Evolutionary conservation across 139 green algal species (phyloP), one percentile per base, ranked within the genome.

Genomic region (Nannochloris sp.): DNA sequence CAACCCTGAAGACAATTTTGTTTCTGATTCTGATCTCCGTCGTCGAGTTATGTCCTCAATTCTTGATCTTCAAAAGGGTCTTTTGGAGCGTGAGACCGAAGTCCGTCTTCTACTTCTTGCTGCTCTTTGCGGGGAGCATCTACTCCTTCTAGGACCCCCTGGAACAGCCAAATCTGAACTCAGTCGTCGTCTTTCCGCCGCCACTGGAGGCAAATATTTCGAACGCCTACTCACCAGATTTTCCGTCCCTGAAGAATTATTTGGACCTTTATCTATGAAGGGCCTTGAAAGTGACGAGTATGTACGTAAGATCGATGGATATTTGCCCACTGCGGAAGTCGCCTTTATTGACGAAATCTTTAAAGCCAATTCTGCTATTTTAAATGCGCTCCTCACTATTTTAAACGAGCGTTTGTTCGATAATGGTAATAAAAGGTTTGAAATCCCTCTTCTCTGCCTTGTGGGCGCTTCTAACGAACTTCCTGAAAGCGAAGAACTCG

Each of bases 351-450:
- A 97, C 38, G 90, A 97, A 69, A 93, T 96, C 61, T 91, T 91
- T 71, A 85, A 85, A 72, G 92, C 92, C 67, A 97, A 97, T 83
- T 89, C 74, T 10, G 91, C 92, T 59, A 98, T 98, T 80, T 77
- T 97, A 30, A 98, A 98, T 75, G 85, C 92, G 1, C 76, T 98
- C 73, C 84, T 98, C 13, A 96, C 91, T 2, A 77, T 98, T 19
- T 82, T 98, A 24, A 97, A 98, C 72, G 92, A 98, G 85, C 78
- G 92, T 19, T 85, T 96, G 31, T 98, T 97, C 68, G 92, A 98
- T 82, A 98, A 98, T 73, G 92, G 92, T 68, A 86, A 70, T 66
- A 53, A 85, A 65, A 80, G 89, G 6, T 23, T 89, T n/a, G 6
- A 64, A 0, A 87, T 90, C 35, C 83, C 87, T 6, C 80, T 94